Evolutionary conservation across 371 early-diverging fungal genomes (phyloP).

Genomic region (Circinella minor): DNA sequence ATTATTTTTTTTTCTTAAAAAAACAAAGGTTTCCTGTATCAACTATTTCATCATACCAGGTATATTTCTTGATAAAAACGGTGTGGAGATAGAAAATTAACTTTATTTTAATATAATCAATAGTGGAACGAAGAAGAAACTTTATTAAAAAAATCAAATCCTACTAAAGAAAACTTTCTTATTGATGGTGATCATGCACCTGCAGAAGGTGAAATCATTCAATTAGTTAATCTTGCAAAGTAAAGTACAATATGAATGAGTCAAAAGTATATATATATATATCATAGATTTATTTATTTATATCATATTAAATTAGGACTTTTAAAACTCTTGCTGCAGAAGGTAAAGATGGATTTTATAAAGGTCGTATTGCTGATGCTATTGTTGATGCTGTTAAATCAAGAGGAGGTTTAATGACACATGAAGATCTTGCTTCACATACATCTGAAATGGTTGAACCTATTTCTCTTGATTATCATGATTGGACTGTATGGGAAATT

Average conservation of each 20-base stretch:
- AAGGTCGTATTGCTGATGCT: conserved; percentile 75
- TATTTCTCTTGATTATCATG: conserved; percentile 70
- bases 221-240: conserved; percentile 63
- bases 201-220: conserved; percentile 68
- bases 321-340: conserved; percentile 63
- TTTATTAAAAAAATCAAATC: conserved; percentile 46
- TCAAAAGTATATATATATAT: no score
- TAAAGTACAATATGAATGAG: conserved; percentile 25
- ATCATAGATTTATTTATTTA: background rate
- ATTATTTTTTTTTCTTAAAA: no score
- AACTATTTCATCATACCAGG: conserved; percentile 30
- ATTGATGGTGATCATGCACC: conserved; percentile 67
- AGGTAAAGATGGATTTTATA: conserved; percentile 81
- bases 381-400: conserved; percentile 68
- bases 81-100: no score
- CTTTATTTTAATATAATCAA: background rate
- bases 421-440: conserved; percentile 77
- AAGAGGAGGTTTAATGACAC: conserved; percentile 76
- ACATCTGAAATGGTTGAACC: conserved; percentile 62
- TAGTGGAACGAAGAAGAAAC: conserved; percentile 66
- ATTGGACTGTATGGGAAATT: conserved; percentile 71
- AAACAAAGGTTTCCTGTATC: conserved; percentile 47
- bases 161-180: conserved; percentile 55
- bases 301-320: conserved; percentile 40
- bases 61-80: conserved; percentile 9